Base-by-base conservation (phyloP, 106 monocot genomes). In the Allium cepa region DNA sequence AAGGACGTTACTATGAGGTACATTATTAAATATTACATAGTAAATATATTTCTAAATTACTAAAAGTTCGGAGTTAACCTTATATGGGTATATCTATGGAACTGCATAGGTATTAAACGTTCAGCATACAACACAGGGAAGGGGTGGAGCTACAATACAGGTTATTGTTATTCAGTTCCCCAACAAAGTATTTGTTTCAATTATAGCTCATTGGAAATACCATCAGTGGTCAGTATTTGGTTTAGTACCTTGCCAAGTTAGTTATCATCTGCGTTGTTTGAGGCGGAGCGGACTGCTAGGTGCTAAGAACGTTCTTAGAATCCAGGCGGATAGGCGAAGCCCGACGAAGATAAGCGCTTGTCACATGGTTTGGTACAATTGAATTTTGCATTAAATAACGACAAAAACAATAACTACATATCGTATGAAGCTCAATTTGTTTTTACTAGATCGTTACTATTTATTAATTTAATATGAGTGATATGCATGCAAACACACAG, bases 1-100 rank as follows among this genome's bases (percentile, higher is more conserved):
- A 75, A 94, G 90, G 94, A 55, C 94, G 94, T 46, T 77, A 79
- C 36, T 94, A 83, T 67, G 84, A 94, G 94, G 94, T 94, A 91
- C 50, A 26, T 8, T 9, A 60, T 48, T 17, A 52, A 36, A 50
- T 22, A 48, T 51, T 47, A 12, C 17, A 49, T 45, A 28, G 57
- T 26, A 49, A 10, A 18, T 10, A 1, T 48, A 1, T 48, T 65
- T 53, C 14, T 69, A 47, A 46, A 17, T 47, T 57, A 45, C 53
- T 26, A 8, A 11, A 12, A 11, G 49, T 7, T 64, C 15, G 17
- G 70, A 22, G 56, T 2, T 14, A 13, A 15, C 36, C 36, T 47
- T 17, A 13, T 50, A 36, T 53, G 10, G 14, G 1, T 49, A 49
- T 36, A 11, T 67, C 10, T 7, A 26, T 75, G 16, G 13, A 14